phyloP scores from a whole-genome alignment of 2,329 filamentous ascomycete genomes.

The Xylariaceae sp. region DNA sequence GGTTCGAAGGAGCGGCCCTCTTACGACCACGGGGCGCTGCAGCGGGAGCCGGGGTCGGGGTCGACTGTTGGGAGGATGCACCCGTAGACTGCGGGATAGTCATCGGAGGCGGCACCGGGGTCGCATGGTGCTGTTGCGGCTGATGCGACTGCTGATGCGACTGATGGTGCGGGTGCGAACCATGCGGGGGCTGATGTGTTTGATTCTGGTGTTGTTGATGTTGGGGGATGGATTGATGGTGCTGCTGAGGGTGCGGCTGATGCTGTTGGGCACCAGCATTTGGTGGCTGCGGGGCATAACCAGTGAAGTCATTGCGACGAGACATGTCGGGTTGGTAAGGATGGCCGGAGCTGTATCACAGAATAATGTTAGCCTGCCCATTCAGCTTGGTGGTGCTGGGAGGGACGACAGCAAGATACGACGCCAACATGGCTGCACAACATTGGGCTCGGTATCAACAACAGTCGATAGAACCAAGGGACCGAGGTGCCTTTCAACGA shows the following conservation, averaged over 20 bases:
- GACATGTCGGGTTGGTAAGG: slow-evolving; percentile 56
- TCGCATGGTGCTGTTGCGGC: slow-evolving; percentile 39
- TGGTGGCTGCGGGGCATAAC: slow-evolving; percentile 33
- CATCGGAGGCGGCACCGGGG: slow-evolving; percentile 42
- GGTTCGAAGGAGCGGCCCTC: slow-evolving; percentile 37
- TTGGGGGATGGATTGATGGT: slow-evolving; percentile 37
- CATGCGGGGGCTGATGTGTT: slow-evolving; percentile 33
- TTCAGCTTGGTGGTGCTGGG: slow-evolving; percentile 22
- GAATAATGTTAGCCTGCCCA: slow-evolving; percentile 39
- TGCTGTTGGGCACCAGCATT: slow-evolving; percentile 40
- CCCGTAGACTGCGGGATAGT: slow-evolving; percentile 37
- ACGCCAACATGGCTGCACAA: slow-evolving; percentile 29
- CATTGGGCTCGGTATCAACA: slow-evolving; percentile 15
- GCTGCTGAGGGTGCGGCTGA: slow-evolving; percentile 38
- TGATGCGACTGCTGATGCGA: slow-evolving; percentile 33
- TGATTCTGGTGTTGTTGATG: slow-evolving; percentile 43
- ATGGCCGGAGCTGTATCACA: slow-evolving; percentile 48
- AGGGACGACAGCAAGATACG: slow-evolving; percentile 21
- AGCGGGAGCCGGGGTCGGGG: slow-evolving; percentile 39
- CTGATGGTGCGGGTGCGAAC: slow-evolving; percentile 35
- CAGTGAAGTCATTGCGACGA: slow-evolving; percentile 48
- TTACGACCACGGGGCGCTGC: slow-evolving; percentile 41
- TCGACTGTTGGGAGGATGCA: slow-evolving; percentile 39
- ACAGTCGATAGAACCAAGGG: slow-evolving; percentile 6
- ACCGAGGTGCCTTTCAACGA: slow-evolving; percentile 10